Evolutionary conservation across 495 filamentous ascomycete genomes (phyloP).

Genomic region (Aspergillus saccharolyticus): DNA sequence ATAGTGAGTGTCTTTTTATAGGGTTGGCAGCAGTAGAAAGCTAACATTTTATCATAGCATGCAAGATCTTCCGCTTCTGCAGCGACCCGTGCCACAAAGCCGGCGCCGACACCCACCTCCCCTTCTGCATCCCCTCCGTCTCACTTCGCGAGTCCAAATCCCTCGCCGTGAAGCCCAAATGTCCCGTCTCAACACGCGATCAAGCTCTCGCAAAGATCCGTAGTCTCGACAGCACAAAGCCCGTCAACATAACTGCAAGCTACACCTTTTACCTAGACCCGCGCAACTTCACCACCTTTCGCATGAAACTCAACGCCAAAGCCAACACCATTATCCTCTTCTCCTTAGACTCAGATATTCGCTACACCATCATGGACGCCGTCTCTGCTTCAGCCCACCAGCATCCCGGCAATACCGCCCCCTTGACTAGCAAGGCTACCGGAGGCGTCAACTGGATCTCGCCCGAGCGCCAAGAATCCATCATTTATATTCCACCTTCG

Average conservation of each 20-base stretch:
- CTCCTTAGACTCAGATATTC: constrained; percentile 25
- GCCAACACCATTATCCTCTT: constrained; percentile 30
- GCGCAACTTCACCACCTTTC: constrained; percentile 31
- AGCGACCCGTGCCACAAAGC: constrained; percentile 23
- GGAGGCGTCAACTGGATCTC: constrained; percentile 22
- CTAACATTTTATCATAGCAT: constrained; percentile 15
- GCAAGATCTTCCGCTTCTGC: constrained; percentile 31
- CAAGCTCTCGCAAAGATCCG: constrained; percentile 25
- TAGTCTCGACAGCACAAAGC: constrained; percentile 9
- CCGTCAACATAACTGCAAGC: constrained; percentile 20
- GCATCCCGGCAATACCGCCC: constrained; percentile 9
- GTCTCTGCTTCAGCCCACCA: neutral
- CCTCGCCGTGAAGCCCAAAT: constrained; percentile 24
- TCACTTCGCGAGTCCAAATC: constrained; percentile 30
- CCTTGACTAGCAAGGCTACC: constrained; percentile 5
- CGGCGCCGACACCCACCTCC: constrained; percentile 10
- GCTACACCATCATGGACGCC: constrained; percentile 15
- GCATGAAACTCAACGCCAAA: constrained; percentile 26
- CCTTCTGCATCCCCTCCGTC: constrained; percentile 27
- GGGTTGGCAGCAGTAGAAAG: neutral
- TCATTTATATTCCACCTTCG: constrained; percentile 18
- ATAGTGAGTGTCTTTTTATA: constrained; percentile 17
- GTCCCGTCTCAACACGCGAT: constrained; percentile 20
- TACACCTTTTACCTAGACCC: constrained; percentile 30
- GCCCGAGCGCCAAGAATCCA: constrained; percentile 21